Percentiles rank a stretch among this genome's conserved stretches.
Conservation (phyloP, 352 stramenopile species). For the Globisporangium spinosum region DNA sequence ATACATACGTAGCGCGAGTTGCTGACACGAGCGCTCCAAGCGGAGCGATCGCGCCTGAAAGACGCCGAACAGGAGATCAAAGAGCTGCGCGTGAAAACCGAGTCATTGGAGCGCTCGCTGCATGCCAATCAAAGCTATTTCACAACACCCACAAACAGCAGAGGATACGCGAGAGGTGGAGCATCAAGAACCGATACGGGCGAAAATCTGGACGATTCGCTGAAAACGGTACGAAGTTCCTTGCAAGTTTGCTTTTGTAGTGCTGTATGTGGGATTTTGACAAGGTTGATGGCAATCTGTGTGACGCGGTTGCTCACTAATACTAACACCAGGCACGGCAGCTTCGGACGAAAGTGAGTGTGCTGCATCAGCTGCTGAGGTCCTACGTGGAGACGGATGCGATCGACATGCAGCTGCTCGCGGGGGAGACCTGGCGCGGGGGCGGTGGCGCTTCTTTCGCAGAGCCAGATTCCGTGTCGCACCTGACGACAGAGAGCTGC, state of each 20-base stretch:
- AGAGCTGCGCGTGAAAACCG: slow-evolving; percentile 10
- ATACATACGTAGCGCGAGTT: slow-evolving; percentile 15
- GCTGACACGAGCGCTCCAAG: slow-evolving; percentile 17
- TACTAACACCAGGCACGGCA: slow-evolving; percentile 24
- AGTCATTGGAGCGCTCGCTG: slow-evolving; percentile 11
- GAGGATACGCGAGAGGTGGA: background rate
- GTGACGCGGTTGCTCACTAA: background rate
- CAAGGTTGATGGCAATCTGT: background rate
- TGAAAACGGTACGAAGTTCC: background rate
- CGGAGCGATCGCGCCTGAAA: slow-evolving; percentile 13
- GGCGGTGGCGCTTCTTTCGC: background rate
- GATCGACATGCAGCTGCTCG: slow-evolving; percentile 34
- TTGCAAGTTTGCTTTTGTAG: background rate
- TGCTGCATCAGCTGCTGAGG: slow-evolving; percentile 30
- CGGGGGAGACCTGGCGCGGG: slow-evolving; percentile 9
- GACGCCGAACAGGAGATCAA: slow-evolving; percentile 13
- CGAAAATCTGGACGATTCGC: background rate
- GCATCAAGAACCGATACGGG: background rate
- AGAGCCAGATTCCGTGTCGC: no score
- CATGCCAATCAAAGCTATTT: background rate
- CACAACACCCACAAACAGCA: background rate
- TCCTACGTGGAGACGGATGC: slow-evolving; percentile 31
- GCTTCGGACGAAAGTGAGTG: slow-evolving; percentile 24
- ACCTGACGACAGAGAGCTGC: slow-evolving; percentile 1
- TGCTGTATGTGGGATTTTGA: background rate